Evolutionary conservation across 1,139 yeast species (phyloP).

Genomic region (Zygoascus meyerae): DNA sequence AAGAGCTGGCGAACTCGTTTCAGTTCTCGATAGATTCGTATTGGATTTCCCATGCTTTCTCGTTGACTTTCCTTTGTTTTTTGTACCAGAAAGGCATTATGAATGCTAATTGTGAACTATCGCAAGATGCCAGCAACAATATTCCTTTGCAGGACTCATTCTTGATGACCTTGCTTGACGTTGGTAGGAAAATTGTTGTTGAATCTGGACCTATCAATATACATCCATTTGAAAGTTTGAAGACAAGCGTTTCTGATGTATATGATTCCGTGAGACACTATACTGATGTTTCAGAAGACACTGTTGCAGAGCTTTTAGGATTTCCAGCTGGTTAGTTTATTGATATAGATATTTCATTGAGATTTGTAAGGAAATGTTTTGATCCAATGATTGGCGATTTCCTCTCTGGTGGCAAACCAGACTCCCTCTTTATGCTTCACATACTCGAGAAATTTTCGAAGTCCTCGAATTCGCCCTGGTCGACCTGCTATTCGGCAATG

Average conservation of each 20-base stretch:
- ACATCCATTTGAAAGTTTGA: neutral
- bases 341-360: neutral
- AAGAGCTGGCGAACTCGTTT: neutral
- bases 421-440: constrained; percentile 32
- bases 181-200: neutral
- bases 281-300: neutral
- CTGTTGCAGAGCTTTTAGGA: neutral
- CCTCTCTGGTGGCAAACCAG: constrained; percentile 37
- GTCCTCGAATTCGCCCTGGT: constrained; percentile 36
- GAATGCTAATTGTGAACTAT: neutral
- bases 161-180: neutral
- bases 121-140: too few species aligned
- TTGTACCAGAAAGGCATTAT: constrained; percentile 1
- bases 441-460: constrained; percentile 36
- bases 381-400: constrained; percentile 34
- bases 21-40: neutral
- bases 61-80: neutral
- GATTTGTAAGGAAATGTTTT: constrained; percentile 24
- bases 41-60: constrained; percentile 6
- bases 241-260: neutral
- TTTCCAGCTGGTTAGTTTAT: neutral
- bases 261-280: constrained; percentile 1
- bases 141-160: too few species aligned
- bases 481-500: constrained; percentile 38
- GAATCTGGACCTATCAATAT: neutral